These are phyloP conservation scores for Trametes villosa DNA, from an alignment of 768 basidiomycete species.

Conservation along the genomic window DNA sequence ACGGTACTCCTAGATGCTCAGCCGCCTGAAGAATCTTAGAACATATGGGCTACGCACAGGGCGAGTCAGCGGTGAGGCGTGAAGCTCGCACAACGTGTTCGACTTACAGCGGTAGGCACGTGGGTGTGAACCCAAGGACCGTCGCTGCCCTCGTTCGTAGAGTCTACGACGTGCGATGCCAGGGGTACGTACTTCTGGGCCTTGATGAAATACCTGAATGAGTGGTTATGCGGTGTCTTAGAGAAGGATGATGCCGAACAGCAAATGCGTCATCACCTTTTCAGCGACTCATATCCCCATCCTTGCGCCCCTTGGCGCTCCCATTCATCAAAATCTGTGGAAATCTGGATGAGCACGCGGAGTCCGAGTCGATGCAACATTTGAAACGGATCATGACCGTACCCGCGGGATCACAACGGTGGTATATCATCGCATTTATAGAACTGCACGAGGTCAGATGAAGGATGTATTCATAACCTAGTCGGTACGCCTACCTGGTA, in stretches of 20 bases:
- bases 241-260: background rate
- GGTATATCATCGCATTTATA: constrained; percentile 33
- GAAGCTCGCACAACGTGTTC: too few species aligned
- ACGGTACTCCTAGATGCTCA: constrained; percentile 1
- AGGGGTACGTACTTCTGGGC: constrained; percentile 24
- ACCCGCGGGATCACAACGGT: constrained; percentile 32
- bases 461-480: too few species aligned
- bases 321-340: constrained; percentile 31
- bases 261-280: constrained; percentile 2
- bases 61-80: background rate
- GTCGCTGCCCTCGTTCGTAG: constrained; percentile 4
- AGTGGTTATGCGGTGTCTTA: background rate
- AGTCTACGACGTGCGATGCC: constrained; percentile 1
- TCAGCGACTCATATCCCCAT: constrained; percentile 30
- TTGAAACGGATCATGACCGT: background rate
- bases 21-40: constrained; percentile 2
- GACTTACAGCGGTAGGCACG: constrained; percentile 8
- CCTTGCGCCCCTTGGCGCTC: constrained; percentile 25
- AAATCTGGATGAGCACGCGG: background rate
- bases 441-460: constrained; percentile 12
- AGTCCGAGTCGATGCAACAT: too few species aligned
- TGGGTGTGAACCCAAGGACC: constrained; percentile 12
- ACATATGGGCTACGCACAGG: constrained; percentile 9
- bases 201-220: constrained; percentile 29
- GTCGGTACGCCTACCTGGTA: constrained; percentile 24